A percentile compares a stretch with the other conserved stretches of the same genome.
These are phyloP conservation scores for Psilocybe azurescens DNA, from an alignment of 768 basidiomycete genomes.

Conservation along the genomic window DNA sequence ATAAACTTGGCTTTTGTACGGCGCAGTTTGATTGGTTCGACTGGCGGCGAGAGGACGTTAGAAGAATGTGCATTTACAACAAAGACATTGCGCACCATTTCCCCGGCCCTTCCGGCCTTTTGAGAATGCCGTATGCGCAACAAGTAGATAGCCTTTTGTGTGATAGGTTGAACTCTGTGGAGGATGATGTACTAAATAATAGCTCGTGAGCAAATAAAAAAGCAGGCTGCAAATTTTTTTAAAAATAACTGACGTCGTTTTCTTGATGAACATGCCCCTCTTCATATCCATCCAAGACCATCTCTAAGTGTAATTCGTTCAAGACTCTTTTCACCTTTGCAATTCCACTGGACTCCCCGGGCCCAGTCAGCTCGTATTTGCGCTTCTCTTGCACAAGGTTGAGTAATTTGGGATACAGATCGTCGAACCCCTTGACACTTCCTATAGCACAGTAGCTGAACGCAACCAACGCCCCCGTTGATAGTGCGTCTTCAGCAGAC, in stretches of 20 bases:
- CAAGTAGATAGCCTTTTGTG: conserved; percentile 90
- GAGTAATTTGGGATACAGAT: conserved; percentile 93
- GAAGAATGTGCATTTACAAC: not conserved
- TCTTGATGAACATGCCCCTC: conserved; percentile 99
- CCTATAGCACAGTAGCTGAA: conserved; percentile 91
- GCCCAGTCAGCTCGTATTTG: conserved; percentile 71
- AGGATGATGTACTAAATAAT: conserved; percentile 83
- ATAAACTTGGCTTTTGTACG: conserved; percentile 83
- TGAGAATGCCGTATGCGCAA: conserved; percentile 92
- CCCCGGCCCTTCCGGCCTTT: conserved; percentile 85
- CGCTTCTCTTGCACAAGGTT: conserved; percentile 88
- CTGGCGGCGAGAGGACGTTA: conserved; percentile 42
- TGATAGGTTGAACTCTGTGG: conserved; percentile 88
- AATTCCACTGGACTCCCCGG: conserved; percentile 61
- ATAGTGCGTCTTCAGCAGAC: conserved; percentile 93
- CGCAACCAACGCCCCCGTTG: conserved; percentile 90
- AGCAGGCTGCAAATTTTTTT: not conserved
- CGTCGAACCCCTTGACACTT: conserved; percentile 97
- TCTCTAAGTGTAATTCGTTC: conserved; percentile 90
- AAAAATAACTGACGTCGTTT: conserved; percentile 72
- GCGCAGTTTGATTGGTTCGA: conserved; percentile 83
- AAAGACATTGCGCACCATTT: conserved; percentile 55
- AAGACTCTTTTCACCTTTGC: conserved; percentile 69
- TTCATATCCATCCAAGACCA: conserved; percentile 83
- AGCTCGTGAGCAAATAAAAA: not conserved